Conservation (phyloP, 441 rosid species). For the Isatis lusitanica region DNA sequence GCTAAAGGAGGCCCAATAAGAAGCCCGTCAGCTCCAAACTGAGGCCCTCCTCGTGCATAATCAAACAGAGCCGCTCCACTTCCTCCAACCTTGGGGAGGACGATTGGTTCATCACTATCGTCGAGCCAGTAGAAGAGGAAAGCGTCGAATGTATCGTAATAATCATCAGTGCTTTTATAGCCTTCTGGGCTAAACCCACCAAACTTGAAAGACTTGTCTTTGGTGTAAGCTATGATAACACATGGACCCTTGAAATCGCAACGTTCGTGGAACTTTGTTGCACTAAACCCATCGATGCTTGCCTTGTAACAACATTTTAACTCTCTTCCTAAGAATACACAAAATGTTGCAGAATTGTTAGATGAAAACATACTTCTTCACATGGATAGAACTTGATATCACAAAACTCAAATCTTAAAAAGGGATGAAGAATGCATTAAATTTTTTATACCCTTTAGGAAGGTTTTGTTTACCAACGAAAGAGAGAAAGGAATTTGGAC, state of each 20-base stretch:
- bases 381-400: background rate
- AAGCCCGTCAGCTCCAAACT: constrained; percentile 80
- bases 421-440: background rate
- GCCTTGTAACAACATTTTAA: constrained; percentile 79
- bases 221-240: constrained; percentile 73
- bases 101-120: constrained; percentile 39
- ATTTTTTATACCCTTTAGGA: constrained; percentile 49
- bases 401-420: background rate
- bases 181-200: constrained; percentile 88
- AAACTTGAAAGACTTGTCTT: constrained; percentile 61
- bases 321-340: constrained; percentile 52
- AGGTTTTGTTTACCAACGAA: constrained; percentile 66
- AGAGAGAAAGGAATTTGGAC: constrained; percentile 62
- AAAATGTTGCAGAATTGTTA: background rate
- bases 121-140: constrained; percentile 80
- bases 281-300: constrained; percentile 73
- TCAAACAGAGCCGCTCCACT: constrained; percentile 88
- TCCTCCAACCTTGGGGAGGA: constrained; percentile 72
- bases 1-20: constrained; percentile 78
- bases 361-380: background rate
- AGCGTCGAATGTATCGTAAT: constrained; percentile 76
- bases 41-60: constrained; percentile 82
- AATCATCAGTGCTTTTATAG: constrained; percentile 86
- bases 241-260: constrained; percentile 93
- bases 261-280: constrained; percentile 65